A percentile compares a stretch with the other conserved stretches of the same genome.
Conservation (phyloP, 768 basidiomycete genomes). For the Aureoboletus auriporus region DNA sequence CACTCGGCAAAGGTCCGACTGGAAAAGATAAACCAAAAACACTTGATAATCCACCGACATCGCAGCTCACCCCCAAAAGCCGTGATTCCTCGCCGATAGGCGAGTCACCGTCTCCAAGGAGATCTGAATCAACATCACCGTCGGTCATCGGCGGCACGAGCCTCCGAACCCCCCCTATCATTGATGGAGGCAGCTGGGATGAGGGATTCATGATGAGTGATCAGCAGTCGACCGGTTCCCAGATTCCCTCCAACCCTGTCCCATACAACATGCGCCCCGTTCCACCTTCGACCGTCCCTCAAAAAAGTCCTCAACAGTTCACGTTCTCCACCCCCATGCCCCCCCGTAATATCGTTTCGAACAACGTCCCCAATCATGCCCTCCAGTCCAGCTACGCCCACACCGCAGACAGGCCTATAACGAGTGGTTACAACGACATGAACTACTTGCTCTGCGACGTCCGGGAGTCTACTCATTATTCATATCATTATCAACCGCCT, state of each 20-base stretch:
- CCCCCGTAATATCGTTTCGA: conserved; percentile 41
- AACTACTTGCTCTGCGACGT: conserved; percentile 43
- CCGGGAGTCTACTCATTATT: conserved; percentile 47
- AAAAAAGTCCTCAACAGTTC: conserved; percentile 46
- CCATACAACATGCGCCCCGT: conserved; percentile 43
- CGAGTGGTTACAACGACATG: conserved; percentile 43
- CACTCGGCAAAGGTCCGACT: conserved; percentile 81
- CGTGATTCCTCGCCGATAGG: conserved; percentile 65
- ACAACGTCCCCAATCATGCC: conserved; percentile 36
- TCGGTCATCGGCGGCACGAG: conserved; percentile 28
- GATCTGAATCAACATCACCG: conserved; percentile 33
- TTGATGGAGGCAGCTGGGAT: conserved; percentile 52
- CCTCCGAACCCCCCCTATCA: conserved; percentile 40
- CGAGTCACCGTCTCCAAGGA: conserved; percentile 42
- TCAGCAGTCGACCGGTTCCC: conserved; percentile 31
- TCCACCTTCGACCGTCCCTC: conserved; percentile 41
- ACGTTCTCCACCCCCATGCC: conserved; percentile 38
- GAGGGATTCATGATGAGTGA: conserved; percentile 52
- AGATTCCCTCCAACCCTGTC: conserved; percentile 38
- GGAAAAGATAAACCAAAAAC: conserved; percentile 77
- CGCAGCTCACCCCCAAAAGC: conserved; percentile 46
- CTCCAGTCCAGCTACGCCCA: conserved; percentile 42
- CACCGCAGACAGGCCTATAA: conserved; percentile 47
- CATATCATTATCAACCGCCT: conserved; percentile 50
- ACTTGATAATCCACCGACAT: conserved; percentile 32